phyloP scores from a whole-genome alignment of 2,329 filamentous ascomycete species.

The Neonectria sp. region DNA sequence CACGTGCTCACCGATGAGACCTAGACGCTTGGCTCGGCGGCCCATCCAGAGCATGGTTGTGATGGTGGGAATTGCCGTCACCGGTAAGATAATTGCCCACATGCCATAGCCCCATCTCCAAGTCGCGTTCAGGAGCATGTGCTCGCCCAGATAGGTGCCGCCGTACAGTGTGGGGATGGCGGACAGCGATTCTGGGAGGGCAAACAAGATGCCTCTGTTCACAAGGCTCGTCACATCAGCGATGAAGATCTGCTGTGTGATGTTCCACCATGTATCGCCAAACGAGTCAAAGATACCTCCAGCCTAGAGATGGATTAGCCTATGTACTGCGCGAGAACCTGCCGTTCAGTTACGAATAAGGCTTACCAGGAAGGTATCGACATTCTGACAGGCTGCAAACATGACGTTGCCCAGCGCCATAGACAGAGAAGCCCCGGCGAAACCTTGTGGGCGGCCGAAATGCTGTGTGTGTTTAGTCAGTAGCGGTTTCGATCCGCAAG shows the following conservation, averaged over 20 bases:
- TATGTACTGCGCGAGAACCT: fast-evolving
- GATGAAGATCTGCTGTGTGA: slow-evolving; percentile 39
- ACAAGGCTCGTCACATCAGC: slow-evolving; percentile 37
- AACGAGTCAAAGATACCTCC: slow-evolving; percentile 39
- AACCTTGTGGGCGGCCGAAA: not conserved
- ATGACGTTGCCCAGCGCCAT: slow-evolving; percentile 37
- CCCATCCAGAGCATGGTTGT: slow-evolving; percentile 4
- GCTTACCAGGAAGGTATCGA: slow-evolving; percentile 36
- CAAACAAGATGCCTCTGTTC: slow-evolving; percentile 37
- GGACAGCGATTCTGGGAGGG: slow-evolving; percentile 34
- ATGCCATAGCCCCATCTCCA: slow-evolving; percentile 41
- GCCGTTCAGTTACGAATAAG: not conserved
- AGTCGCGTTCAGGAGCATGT: slow-evolving; percentile 25
- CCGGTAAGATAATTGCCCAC: slow-evolving; percentile 30
- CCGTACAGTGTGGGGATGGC: slow-evolving; percentile 38
- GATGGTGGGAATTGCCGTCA: slow-evolving; percentile 34
- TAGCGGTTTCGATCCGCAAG: not conserved
- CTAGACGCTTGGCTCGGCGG: not conserved
- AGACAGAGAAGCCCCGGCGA: slow-evolving; percentile 18
- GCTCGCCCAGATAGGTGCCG: slow-evolving; percentile 39
- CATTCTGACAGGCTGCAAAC: slow-evolving; percentile 35
- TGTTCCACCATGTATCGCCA: slow-evolving; percentile 39
- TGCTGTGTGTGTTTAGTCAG: not conserved
- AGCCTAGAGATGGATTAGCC: slow-evolving; percentile 15
- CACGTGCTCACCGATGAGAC: not conserved